phyloP scores from a whole-genome alignment of 2,329 filamentous ascomycete species.

The Cercospora sp. region DNA sequence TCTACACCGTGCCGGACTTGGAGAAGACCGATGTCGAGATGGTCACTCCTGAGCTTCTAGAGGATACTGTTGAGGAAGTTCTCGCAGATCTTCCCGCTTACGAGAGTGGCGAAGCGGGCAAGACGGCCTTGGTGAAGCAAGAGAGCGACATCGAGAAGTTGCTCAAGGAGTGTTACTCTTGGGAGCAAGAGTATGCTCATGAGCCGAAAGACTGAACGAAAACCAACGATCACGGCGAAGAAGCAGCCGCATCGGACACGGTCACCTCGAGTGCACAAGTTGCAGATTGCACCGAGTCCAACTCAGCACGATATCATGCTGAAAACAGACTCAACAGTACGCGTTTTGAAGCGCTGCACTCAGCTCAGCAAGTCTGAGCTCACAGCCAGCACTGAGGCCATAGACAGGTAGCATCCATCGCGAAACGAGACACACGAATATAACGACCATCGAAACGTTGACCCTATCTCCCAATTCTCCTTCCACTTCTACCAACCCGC shows the following conservation, averaged over 20 bases:
- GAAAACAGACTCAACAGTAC: background rate
- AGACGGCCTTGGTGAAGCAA: no score
- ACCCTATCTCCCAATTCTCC: background rate
- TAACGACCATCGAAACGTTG: background rate
- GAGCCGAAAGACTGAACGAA: no score
- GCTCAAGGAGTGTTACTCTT: background rate
- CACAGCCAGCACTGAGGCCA: background rate
- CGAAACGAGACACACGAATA: background rate
- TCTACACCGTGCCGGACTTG: no score
- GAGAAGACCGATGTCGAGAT: no score
- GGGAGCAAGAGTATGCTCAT: background rate
- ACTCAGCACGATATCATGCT: background rate
- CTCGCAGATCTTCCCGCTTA: no score
- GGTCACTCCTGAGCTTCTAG: no score
- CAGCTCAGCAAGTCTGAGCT: background rate
- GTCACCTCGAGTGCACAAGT: rapidly evolving
- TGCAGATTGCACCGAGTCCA: background rate
- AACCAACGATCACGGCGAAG: background rate
- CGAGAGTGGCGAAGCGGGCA: no score
- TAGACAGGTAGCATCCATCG: background rate
- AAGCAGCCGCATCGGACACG: background rate
- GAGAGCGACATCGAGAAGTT: no score
- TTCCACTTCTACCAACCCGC: background rate
- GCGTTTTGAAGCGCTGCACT: background rate
- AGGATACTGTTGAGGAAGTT: no score